Evolutionary conservation across 176 grass and related monocot species (phyloP).

Genomic region (Oryza nivara): DNA sequence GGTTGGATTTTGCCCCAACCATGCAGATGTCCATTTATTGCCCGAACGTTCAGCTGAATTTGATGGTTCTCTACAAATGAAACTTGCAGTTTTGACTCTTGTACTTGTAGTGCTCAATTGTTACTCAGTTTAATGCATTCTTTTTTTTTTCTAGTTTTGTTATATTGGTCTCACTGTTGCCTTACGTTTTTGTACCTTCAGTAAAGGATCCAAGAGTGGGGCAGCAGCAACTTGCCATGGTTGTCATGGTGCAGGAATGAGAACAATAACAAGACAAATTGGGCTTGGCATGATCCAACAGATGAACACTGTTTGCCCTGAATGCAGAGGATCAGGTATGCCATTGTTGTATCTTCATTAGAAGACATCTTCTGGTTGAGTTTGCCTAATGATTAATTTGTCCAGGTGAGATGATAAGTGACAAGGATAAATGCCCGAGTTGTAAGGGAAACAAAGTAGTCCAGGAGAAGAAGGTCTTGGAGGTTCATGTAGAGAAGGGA

Average conservation of each 20-base stretch:
- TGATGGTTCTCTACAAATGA: background rate
- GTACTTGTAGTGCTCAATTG: slow-evolving; percentile 8
- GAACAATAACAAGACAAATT: slow-evolving; percentile 80
- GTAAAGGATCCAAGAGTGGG: slow-evolving; percentile 91
- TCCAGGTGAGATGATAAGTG: slow-evolving; percentile 89
- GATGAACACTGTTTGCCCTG: slow-evolving; percentile 86
- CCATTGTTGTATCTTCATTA: slow-evolving; percentile 25
- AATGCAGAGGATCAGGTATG: slow-evolving; percentile 86
- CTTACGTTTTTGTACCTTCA: slow-evolving; percentile 43
- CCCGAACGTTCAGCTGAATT: background rate
- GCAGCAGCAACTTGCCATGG: slow-evolving; percentile 69
- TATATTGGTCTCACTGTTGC: slow-evolving; percentile 31
- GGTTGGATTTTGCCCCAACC: background rate
- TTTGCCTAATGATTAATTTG: slow-evolving; percentile 35
- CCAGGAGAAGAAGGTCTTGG: slow-evolving; percentile 89
- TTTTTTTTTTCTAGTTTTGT: background rate
- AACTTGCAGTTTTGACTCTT: slow-evolving; percentile 10
- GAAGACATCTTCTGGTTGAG: slow-evolving; percentile 13
- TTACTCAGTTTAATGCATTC: background rate
- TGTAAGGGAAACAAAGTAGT: slow-evolving; percentile 76
- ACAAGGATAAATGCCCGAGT: slow-evolving; percentile 81
- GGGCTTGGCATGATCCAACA: slow-evolving; percentile 97
- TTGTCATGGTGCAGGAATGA: slow-evolving; percentile 84
- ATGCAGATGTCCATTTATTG: background rate
- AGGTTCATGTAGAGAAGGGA: slow-evolving; percentile 96